These are phyloP conservation scores for Ananas comosus DNA, from an alignment of 176 grass and related monocot genomes.

Conservation along the genomic window DNA sequence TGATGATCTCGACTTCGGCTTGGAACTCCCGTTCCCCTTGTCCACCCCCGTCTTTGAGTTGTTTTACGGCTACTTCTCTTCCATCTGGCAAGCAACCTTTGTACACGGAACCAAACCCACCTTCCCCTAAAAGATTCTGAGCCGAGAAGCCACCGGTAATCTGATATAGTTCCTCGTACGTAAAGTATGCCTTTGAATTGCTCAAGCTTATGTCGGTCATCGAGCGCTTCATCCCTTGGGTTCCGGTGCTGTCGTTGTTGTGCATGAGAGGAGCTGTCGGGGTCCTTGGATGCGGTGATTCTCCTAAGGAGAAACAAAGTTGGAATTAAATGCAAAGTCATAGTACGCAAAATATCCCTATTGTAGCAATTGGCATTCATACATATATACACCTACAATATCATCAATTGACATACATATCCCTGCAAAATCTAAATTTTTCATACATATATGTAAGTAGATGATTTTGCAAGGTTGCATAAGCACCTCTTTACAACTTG, in stretches of 20 bases:
- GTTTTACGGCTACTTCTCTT: constrained; percentile 69
- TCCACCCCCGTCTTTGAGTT: constrained; percentile 52
- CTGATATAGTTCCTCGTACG: constrained; percentile 63
- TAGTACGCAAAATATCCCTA: neutral
- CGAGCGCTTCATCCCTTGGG: constrained; percentile 24
- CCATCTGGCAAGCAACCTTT: constrained; percentile 56
- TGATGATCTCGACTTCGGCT: constrained; percentile 90
- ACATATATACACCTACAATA: neutral
- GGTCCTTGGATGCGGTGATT: constrained; percentile 19
- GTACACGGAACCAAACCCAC: constrained; percentile 81
- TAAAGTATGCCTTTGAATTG: constrained; percentile 47
- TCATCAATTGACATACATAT: too few relatives aligned
- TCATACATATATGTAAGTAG: too few relatives aligned
- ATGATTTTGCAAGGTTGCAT: too few relatives aligned
- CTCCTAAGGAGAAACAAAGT: constrained; percentile 16
- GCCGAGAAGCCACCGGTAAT: constrained; percentile 69
- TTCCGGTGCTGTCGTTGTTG: constrained; percentile 38
- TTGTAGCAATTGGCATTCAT: neutral
- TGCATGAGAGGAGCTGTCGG: constrained; percentile 38
- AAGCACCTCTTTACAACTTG: too few relatives aligned
- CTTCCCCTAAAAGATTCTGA: constrained; percentile 66
- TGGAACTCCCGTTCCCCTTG: constrained; percentile 94
- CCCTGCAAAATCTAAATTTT: too few relatives aligned
- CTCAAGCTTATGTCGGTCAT: constrained; percentile 50
- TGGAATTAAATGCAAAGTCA: constrained; percentile 5